A percentile compares a stretch with the other conserved stretches of the same genome.
These are phyloP conservation scores for Pythium dissimile DNA, from an alignment of 352 stramenopile genomes.

Conservation along the genomic window DNA sequence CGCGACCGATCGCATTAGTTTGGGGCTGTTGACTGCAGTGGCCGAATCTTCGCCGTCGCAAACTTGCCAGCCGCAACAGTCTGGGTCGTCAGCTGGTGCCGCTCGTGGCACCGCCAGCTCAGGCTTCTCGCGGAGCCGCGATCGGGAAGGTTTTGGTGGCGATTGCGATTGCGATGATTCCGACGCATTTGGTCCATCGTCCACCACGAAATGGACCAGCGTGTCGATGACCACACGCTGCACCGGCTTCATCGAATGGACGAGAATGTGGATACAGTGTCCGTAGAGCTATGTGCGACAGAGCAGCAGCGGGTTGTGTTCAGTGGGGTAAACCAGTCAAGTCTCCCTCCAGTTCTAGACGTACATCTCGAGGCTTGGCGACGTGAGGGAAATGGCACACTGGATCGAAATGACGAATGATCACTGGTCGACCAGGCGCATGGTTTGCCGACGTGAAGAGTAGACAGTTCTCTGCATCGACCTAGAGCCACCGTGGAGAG, in stretches of 20 bases:
- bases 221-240: slow-evolving; percentile 53
- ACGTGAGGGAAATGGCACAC: slow-evolving; percentile 43
- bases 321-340: too few relatives aligned
- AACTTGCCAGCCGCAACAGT: too few relatives aligned
- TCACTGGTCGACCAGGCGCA: slow-evolving; percentile 15
- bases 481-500: slow-evolving; percentile 27
- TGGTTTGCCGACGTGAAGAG: slow-evolving; percentile 24
- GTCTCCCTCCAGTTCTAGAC: too few relatives aligned
- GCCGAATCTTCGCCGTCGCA: too few relatives aligned
- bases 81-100: too few relatives aligned
- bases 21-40: too few relatives aligned
- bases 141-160: too few relatives aligned
- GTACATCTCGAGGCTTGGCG: slow-evolving; percentile 37
- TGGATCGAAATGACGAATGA: slow-evolving; percentile 34
- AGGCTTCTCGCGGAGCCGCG: too few relatives aligned
- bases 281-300: slow-evolving; percentile 35
- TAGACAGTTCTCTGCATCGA: slow-evolving; percentile 41
- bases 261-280: slow-evolving; percentile 45
- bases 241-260: slow-evolving; percentile 36
- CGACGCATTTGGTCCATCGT: neutral
- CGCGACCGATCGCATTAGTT: too few relatives aligned
- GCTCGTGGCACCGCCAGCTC: too few relatives aligned
- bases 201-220: slow-evolving; percentile 39
- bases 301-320: neutral
- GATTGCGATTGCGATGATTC: too few relatives aligned